Evolutionary conservation across 2,329 filamentous ascomycete species (phyloP), one percentile per base, ranked within the genome.

Genomic region (Trichoderma pleuroti): DNA sequence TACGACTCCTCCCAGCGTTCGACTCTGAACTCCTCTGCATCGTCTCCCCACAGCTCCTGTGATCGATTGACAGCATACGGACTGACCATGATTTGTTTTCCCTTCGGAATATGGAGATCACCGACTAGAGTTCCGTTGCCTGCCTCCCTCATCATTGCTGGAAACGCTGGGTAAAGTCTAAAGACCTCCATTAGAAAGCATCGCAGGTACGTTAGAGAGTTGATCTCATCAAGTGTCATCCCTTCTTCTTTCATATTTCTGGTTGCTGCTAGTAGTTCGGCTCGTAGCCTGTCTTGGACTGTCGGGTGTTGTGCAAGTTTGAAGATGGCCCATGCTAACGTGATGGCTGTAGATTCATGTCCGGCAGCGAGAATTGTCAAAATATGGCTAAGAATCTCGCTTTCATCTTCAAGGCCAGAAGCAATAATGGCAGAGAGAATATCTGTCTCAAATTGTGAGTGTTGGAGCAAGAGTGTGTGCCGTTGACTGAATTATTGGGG

Each of bases 181-280:
- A 67, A 39, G 21, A 67, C 64, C 49, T 67, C 64, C 64, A 67
- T 67, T 11, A 67, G 49, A 42, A 67, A 67, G 16, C 42, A 49
- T 24, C 64, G 64, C 7, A 67, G 30, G 4, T 67, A 67, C 18
- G 21, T 34, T 21, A 67, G 11, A 9, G 64, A 67, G n/a, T 42
- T 57, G 16, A 67, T 59, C 4, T 21, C 24, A 1, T 57, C 52
- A 12, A 67, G 64, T 24, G 49, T 14, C 28, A 42, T 8, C 6
- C 24, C 64, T n/a, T 34, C 18, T 24, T 24, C 30, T 26, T 36
- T 1, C 8, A 7, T 10, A 2, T 42, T 28, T 39, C 9, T 28
- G 2, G 32, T 12, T 16, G 59, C 32, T 4, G 11, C 21, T 18
- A n/a, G 14, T 3, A 59, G 14, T 34, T 67, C 46, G 30, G 12